phyloP scores from a whole-genome alignment of 116 monocot genomes.

The Phalaenopsis hybrid region DNA sequence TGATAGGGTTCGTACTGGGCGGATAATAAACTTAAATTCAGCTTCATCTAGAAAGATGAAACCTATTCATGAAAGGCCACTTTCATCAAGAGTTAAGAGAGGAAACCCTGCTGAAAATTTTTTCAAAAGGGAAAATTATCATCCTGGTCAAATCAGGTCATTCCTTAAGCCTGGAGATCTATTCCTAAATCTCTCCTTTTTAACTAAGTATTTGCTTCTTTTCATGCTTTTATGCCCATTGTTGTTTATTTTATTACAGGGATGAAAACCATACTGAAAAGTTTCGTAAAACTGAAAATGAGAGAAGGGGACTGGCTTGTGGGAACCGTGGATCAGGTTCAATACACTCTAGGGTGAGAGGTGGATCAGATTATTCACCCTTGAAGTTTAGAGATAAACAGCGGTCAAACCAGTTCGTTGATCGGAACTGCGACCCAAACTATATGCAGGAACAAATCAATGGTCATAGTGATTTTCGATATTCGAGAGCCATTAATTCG shows the following conservation, averaged over 20 bases:
- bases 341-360: neutral
- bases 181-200: neutral
- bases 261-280: neutral
- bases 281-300: neutral
- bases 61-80: neutral
- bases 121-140: neutral
- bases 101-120: neutral
- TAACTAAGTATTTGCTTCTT: neutral
- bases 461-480: neutral
- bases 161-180: neutral
- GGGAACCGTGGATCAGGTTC: neutral
- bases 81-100: neutral
- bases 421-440: neutral
- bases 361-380: neutral
- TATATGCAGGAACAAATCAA: neutral
- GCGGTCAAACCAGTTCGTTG: neutral
- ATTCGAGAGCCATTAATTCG: neutral
- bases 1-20: neutral
- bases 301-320: neutral
- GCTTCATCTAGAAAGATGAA: neutral
- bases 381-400: neutral
- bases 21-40: conserved; percentile 6
- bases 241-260: neutral
- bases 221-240: neutral
- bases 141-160: neutral